These are phyloP conservation scores for Angophora floribunda DNA, from an alignment of 345 rosid species.

Conservation along the genomic window DNA sequence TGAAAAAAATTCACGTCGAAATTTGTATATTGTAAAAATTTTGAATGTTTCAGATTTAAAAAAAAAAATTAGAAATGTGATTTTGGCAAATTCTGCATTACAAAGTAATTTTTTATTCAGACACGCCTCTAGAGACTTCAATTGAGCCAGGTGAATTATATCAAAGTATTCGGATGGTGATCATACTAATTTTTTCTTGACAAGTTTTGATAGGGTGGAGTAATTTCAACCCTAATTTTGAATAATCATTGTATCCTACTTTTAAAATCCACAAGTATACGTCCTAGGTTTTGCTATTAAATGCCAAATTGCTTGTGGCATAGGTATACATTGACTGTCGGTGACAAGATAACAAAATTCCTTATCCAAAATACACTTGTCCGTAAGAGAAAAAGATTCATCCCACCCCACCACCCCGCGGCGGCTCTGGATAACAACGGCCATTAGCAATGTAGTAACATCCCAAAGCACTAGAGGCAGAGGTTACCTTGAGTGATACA, in stretches of 20 bases:
- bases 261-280: neutral
- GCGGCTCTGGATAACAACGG: fast-evolving
- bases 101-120: neutral
- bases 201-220: neutral
- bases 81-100: neutral
- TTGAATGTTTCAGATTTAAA: neutral
- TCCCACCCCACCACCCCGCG: too few relatives aligned
- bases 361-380: neutral
- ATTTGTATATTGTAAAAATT: neutral
- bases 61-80: neutral
- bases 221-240: neutral
- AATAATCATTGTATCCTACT: neutral
- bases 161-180: neutral
- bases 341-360: neutral
- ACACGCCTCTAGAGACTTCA: neutral
- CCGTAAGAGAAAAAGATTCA: neutral
- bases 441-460: fast-evolving
- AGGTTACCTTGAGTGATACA: neutral
- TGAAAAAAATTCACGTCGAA: neutral
- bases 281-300: neutral
- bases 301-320: neutral
- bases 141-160: neutral
- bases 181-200: neutral
- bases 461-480: neutral
- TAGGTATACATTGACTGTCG: neutral